Conservation (phyloP, 129 eudicot species). For the Kitagawia praeruptora region DNA sequence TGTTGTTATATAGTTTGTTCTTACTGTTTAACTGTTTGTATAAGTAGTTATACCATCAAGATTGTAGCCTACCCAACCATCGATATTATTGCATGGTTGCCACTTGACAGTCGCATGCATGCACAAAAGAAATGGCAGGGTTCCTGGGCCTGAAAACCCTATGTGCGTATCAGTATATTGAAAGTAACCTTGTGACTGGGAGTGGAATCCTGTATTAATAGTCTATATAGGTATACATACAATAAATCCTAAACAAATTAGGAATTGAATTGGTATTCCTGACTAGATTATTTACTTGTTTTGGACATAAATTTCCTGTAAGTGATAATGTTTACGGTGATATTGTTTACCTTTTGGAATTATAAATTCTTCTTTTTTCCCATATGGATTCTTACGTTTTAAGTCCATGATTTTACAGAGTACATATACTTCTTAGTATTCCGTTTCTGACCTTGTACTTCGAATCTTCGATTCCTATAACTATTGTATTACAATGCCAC, state of each 20-base stretch:
- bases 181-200: background rate
- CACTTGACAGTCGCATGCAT: background rate
- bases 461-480: background rate
- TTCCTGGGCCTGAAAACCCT: background rate
- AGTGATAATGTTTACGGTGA: background rate
- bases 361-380: background rate
- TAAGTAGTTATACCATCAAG: background rate
- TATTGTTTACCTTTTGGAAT: background rate
- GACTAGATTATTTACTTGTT: background rate
- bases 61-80: background rate
- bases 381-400: background rate
- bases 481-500: background rate
- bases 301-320: background rate
- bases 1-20: background rate
- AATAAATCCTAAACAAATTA: background rate
- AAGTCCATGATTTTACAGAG: background rate
- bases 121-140: background rate
- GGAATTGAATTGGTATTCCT: background rate
- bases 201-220: background rate
- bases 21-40: background rate
- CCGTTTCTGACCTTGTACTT: background rate
- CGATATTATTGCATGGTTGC: background rate
- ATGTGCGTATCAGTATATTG: background rate
- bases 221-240: background rate
- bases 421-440: background rate